Base-by-base conservation (phyloP, 768 basidiomycete species). In the Jaapia argillacea region DNA sequence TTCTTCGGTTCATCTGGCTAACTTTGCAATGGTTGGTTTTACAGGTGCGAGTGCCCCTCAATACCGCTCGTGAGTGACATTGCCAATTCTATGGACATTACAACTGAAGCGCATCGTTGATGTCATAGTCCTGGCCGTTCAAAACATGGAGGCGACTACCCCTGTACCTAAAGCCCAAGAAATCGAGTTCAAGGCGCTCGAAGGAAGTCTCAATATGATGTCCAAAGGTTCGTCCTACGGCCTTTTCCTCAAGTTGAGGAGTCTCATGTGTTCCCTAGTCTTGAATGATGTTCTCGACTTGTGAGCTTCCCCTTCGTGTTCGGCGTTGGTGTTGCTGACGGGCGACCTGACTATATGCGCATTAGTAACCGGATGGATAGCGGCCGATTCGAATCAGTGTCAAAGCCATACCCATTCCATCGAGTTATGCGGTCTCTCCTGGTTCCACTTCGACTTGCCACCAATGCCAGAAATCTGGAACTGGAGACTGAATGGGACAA, bases 131-230 rank as follows among this genome's bases (percentile, higher is more conserved):
- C 68, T 94, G 40, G 89, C 92, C 1, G 84, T 93, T 14, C 92
- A 96, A 64, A 94, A 97, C 55, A 81, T 94, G 74, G 81, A 85
- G 48, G 88, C 86, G 1, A 77, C 78, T 1, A 77, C 82, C 5
- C 73, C 75, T 1, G 74, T 94, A 36, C 71, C 74, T 2, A 79
- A 75, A 50, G 77, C 81, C 27, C 83, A 91, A 54, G 80, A 85
- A 48, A 79, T 93, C 45, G 91, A 96, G 66, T 91, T 92, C 55
- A 80, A 79, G 53, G 92, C 87, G 4, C 70, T 92, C 14, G 78
- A 79, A 52, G 85, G 85, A 2, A 85, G 81, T 53, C 62, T 92
- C 40, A 80, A 76, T 45, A 87, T 88, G 82, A 92, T 92, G 91
- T 79, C 80, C 27, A 86, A 88, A 70, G 84, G 83, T 74, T 28